These are phyloP conservation scores for Trichosanthes cucumerina DNA, from an alignment of 306 rosid species.

Conservation along the genomic window DNA sequence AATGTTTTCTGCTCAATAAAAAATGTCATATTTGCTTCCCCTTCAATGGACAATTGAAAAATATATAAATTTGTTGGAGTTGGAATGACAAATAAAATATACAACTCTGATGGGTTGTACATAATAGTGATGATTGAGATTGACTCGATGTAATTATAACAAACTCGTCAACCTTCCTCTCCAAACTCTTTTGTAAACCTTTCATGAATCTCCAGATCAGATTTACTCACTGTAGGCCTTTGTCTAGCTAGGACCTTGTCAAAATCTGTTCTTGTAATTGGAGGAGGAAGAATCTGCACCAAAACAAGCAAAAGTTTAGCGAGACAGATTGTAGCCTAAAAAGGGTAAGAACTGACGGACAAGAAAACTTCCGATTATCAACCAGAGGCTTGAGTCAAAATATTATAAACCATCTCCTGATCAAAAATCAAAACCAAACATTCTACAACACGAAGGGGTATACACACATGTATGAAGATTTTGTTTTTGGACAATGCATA, in stretches of 20 bases:
- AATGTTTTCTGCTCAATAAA: not conserved
- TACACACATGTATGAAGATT: not conserved
- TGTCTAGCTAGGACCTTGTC: conserved; percentile 98
- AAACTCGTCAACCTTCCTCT: conserved; percentile 73
- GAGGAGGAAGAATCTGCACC: conserved; percentile 92
- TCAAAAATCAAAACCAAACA: not conserved
- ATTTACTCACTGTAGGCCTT: conserved; percentile 90
- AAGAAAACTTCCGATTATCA: not conserved
- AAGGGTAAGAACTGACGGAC: not conserved
- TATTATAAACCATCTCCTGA: not conserved
- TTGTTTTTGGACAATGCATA: not conserved
- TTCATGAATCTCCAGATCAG: conserved; percentile 84
- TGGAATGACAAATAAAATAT: conserved; percentile 26
- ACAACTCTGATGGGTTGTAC: conserved; percentile 29
- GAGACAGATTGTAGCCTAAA: not conserved
- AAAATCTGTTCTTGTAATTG: conserved; percentile 71
- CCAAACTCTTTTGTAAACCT: conserved; percentile 96
- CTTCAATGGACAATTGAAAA: conserved; percentile 5
- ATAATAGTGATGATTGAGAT: conserved; percentile 30
- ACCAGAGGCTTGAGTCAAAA: not conserved
- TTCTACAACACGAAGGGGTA: not conserved
- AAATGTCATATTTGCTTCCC: conserved; percentile 6
- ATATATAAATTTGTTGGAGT: conserved; percentile 31
- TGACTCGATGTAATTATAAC: conserved; percentile 25
- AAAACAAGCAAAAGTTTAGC: conserved; percentile 14